Evolutionary conservation across 306 rosid genomes (phyloP).

Genomic region (Casuarina equisetifolia): DNA sequence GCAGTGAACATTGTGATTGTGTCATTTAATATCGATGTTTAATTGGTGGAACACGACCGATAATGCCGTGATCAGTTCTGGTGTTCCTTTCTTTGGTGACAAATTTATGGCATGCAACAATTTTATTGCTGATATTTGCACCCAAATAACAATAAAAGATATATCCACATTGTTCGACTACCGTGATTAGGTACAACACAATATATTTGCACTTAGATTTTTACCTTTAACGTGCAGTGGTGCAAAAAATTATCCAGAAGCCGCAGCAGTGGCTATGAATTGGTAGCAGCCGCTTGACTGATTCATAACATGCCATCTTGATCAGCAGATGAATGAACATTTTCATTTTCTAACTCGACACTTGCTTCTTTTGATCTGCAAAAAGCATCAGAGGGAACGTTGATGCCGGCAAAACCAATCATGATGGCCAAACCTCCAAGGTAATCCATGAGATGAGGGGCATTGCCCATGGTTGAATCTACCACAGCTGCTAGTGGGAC

Average conservation of each 20-base stretch:
- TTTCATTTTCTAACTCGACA: conserved; percentile 50
- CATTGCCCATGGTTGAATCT: conserved; percentile 70
- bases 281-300: conserved; percentile 28
- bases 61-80: no score
- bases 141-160: not conserved
- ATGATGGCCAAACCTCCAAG: conserved; percentile 81
- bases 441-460: conserved; percentile 74
- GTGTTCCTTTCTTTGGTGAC: no score
- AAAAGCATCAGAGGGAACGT: conserved; percentile 61
- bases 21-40: no score
- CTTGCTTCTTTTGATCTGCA: conserved; percentile 39
- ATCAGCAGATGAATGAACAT: conserved; percentile 2
- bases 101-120: not conserved
- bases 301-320: conserved; percentile 29
- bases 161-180: no score
- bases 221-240: not conserved
- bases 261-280: conserved; percentile 22
- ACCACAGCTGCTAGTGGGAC: conserved; percentile 93
- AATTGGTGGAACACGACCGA: no score
- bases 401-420: conserved; percentile 86
- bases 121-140: not conserved
- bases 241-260: conserved; percentile 14
- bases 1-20: no score
- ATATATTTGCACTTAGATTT: not conserved
- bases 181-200: conserved; percentile 16